Conservation (phyloP, 495 filamentous ascomycete species). For the Oleoguttula mirabilis region DNA sequence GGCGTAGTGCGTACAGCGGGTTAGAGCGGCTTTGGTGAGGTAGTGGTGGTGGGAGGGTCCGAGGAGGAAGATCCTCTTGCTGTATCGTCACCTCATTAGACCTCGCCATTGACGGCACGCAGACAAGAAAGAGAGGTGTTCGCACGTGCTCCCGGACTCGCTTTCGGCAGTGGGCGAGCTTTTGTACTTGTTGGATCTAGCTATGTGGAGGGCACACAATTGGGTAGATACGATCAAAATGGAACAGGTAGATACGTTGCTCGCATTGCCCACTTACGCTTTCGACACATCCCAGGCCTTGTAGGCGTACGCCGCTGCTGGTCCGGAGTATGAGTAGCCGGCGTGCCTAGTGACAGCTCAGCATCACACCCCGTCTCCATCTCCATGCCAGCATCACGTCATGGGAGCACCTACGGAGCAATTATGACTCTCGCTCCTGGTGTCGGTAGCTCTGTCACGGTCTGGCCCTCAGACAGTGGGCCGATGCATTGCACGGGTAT, state of each 20-base stretch:
- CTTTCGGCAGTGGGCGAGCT: too few relatives aligned
- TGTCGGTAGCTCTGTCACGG: conserved; percentile 50
- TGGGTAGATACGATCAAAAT: too few relatives aligned
- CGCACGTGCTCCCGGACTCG: too few relatives aligned
- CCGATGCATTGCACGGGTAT: conserved; percentile 37
- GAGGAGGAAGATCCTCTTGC: conserved; percentile 84
- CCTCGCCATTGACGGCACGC: too few relatives aligned
- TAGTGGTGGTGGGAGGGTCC: conserved; percentile 88
- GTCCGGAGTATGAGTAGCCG: conserved; percentile 89
- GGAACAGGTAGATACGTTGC: too few relatives aligned
- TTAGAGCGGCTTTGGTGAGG: conserved; percentile 64
- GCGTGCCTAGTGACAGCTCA: conserved; percentile 57
- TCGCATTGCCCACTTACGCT: conserved; percentile 48
- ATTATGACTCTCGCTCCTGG: conserved; percentile 79
- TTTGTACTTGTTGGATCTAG: too few relatives aligned
- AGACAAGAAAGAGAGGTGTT: too few relatives aligned
- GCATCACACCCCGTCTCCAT: conserved; percentile 5
- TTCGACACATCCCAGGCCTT: conserved; percentile 73
- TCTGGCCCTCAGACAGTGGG: conserved; percentile 31
- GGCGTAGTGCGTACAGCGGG: conserved; percentile 59
- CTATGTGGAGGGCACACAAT: too few relatives aligned
- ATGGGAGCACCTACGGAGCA: conserved; percentile 79
- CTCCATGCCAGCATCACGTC: neutral
- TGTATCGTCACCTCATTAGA: too few relatives aligned
- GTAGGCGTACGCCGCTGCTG: conserved; percentile 91